These are phyloP conservation scores for Ricinus communis DNA, from an alignment of 345 rosid genomes.

Conservation along the genomic window DNA sequence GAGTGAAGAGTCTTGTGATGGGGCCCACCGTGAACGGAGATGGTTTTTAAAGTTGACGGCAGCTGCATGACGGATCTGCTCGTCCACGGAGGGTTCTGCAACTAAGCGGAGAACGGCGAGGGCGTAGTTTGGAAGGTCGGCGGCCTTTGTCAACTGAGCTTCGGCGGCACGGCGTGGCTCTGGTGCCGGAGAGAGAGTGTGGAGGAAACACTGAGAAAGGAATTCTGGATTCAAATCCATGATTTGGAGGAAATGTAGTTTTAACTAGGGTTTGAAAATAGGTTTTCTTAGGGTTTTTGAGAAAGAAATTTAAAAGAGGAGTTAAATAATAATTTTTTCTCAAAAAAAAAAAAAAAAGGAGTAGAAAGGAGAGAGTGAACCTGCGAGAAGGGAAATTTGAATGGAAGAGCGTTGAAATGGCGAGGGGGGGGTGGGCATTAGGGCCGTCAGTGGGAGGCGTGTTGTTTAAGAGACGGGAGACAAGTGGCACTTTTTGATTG, in stretches of 20 bases:
- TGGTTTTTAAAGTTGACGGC: constrained; percentile 95
- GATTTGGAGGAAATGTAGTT: not conserved
- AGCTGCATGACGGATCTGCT: constrained; percentile 93
- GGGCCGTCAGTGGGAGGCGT: not conserved
- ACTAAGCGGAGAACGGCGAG: constrained; percentile 80
- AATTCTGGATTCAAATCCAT: constrained; percentile 43
- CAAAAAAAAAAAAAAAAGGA: not conserved
- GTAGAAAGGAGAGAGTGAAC: too few species aligned
- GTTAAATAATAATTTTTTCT: not conserved
- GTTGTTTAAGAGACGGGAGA: too few species aligned
- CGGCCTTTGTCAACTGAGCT: constrained; percentile 50
- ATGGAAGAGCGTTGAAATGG: not conserved
- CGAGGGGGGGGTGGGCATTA: not conserved
- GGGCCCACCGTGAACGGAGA: constrained; percentile 78
- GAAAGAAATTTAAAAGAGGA: not conserved
- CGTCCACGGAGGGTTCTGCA: constrained; percentile 69
- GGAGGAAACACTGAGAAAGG: constrained; percentile 81
- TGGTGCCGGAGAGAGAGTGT: constrained; percentile 73
- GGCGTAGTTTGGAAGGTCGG: constrained; percentile 69
- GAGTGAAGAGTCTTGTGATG: constrained; percentile 37
- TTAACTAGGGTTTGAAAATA: not conserved
- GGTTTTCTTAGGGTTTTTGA: constrained; percentile 6
- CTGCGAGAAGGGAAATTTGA: too few species aligned
- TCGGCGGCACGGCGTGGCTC: constrained; percentile 91
- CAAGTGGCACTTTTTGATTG: too few species aligned